A percentile compares a stretch with the other conserved stretches of the same genome.
Evolutionary conservation across 306 rosid genomes (phyloP).

Genomic region (Myrica gale): DNA sequence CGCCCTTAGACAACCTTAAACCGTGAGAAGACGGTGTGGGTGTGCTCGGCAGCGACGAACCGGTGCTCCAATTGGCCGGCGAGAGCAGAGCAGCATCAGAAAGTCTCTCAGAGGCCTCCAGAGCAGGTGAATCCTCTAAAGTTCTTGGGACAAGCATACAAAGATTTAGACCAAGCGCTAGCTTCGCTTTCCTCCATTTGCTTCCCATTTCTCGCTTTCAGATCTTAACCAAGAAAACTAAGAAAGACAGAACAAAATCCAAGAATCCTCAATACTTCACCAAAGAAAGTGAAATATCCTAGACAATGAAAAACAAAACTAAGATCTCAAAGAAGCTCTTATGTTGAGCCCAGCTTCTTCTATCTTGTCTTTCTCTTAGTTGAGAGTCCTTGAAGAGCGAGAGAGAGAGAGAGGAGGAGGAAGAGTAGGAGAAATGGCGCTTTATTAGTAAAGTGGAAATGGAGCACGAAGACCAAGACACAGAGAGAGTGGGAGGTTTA

Average conservation of each 20-base stretch:
- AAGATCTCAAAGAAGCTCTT: constrained; percentile 59
- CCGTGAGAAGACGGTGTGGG: constrained; percentile 45
- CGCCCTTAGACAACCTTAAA: constrained; percentile 43
- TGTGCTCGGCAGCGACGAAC: constrained; percentile 47
- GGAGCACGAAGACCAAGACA: constrained; percentile 62
- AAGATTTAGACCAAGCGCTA: constrained; percentile 75
- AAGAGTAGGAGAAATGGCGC: neutral
- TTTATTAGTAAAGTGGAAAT: constrained; percentile 51
- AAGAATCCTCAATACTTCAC: constrained; percentile 17
- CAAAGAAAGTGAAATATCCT: constrained; percentile 8
- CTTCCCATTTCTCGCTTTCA: constrained; percentile 62
- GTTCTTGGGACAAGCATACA: constrained; percentile 83
- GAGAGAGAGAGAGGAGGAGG: constrained; percentile 34
- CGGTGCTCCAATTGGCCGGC: constrained; percentile 42
- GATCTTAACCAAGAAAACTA: constrained; percentile 34
- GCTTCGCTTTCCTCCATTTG: constrained; percentile 92
- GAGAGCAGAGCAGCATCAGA: constrained; percentile 90
- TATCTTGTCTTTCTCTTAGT: neutral
- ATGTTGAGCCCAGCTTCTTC: constrained; percentile 29
- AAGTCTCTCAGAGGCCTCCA: constrained; percentile 52
- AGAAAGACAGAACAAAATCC: constrained; percentile 16
- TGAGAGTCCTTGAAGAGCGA: constrained; percentile 25
- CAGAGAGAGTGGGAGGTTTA: constrained; percentile 18
- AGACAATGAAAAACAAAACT: constrained; percentile 18
- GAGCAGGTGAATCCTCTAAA: constrained; percentile 51